These are phyloP conservation scores for Trametes hirsuta DNA, from an alignment of 1,284 basidiomycete genomes.

Conservation along the genomic window DNA sequence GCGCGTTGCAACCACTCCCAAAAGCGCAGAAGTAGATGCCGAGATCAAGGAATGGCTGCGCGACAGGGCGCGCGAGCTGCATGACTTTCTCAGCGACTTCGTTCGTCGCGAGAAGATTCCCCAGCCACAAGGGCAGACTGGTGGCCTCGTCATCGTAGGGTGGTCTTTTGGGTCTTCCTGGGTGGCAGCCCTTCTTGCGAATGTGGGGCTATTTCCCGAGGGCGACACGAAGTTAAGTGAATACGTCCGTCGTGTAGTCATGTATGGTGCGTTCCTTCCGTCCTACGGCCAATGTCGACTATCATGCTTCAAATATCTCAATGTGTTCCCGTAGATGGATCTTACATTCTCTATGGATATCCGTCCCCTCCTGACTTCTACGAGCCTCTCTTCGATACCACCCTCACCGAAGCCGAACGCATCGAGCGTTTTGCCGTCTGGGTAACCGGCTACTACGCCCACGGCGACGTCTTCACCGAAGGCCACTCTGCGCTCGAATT, in stretches of 20 bases:
- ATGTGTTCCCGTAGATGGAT: not conserved
- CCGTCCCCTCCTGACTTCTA: constrained; percentile 1
- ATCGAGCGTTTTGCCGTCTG: not conserved
- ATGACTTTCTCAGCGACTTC: constrained; percentile 14
- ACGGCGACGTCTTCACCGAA: constrained; percentile 3
- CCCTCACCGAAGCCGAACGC: constrained; percentile 1
- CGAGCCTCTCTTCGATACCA: constrained; percentile 4
- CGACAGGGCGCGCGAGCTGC: constrained; percentile 10
- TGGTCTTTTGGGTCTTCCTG: constrained; percentile 19
- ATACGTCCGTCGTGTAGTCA: constrained; percentile 11
- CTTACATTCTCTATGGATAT: constrained; percentile 8
- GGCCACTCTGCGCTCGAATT: constrained; percentile 8
- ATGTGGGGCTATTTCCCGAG: not conserved
- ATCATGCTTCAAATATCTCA: too few relatives aligned
- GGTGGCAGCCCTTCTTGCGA: constrained; percentile 16
- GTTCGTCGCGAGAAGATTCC: constrained; percentile 7
- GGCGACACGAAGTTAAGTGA: constrained; percentile 5
- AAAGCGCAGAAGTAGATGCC: not conserved
- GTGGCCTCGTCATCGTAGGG: constrained; percentile 18
- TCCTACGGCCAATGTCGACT: too few relatives aligned
- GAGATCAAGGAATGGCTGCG: constrained; percentile 3
- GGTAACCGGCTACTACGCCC: constrained; percentile 11
- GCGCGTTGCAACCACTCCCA: not conserved
- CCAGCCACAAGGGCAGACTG: not conserved
- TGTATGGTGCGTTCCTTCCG: constrained; percentile 5